A percentile compares a stretch with the other conserved stretches of the same genome.
phyloP scores from a whole-genome alignment of 106 monocot species.

The Chionographis japonica region DNA sequence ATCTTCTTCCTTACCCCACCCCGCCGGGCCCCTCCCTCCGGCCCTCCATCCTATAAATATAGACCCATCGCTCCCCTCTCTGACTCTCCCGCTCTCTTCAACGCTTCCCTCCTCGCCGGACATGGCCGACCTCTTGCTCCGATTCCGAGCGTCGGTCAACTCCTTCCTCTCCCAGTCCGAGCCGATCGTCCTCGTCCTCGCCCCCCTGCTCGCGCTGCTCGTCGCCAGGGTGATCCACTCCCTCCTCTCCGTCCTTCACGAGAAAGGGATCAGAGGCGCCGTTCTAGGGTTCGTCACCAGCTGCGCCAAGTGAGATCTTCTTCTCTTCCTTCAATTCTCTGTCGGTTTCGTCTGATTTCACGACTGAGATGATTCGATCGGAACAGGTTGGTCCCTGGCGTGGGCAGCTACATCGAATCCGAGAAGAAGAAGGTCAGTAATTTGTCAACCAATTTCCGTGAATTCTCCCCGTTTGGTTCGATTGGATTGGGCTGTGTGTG shows the following conservation, averaged over 20 bases:
- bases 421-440: constrained; percentile 85
- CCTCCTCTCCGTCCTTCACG: constrained; percentile 28
- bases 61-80: no score
- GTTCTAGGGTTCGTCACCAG: constrained; percentile 43
- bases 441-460: not conserved
- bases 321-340: not conserved
- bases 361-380: constrained; percentile 14
- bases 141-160: constrained; percentile 48
- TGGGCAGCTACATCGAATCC: constrained; percentile 54
- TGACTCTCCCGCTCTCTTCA: not conserved
- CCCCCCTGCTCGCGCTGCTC: constrained; percentile 54
- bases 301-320: constrained; percentile 43
- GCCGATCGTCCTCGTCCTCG: constrained; percentile 62
- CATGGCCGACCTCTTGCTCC: constrained; percentile 27
- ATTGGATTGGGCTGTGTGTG: not conserved
- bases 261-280: constrained; percentile 48
- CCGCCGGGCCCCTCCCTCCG: no score
- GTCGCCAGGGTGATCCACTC: constrained; percentile 50
- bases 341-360: not conserved
- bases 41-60: no score
- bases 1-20: no score
- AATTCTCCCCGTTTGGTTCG: not conserved
- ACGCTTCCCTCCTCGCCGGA: not conserved
- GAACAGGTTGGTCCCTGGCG: constrained; percentile 78
- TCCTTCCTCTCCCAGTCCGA: constrained; percentile 65